Percentiles rank a stretch among this genome's conserved stretches.
These are phyloP conservation scores for Trypanosoma boissoni DNA, from an alignment of 208 protist species.

Conservation along the genomic window DNA sequence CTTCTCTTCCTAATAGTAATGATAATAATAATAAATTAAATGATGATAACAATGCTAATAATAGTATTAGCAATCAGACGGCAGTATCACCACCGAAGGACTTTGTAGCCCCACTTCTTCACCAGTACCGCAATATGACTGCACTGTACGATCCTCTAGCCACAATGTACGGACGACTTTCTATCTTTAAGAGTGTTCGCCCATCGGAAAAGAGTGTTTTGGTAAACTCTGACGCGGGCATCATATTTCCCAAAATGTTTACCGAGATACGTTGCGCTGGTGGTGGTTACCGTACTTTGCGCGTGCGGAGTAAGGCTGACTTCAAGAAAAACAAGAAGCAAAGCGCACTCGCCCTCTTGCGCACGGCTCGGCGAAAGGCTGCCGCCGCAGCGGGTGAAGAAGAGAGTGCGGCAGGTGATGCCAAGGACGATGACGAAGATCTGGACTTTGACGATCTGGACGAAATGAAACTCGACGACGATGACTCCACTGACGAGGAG, in stretches of 20 bases:
- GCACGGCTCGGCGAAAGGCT: constrained; percentile 21
- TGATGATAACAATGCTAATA: neutral
- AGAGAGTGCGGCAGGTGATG: neutral
- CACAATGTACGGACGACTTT: constrained; percentile 66
- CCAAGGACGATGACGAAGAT: constrained; percentile 12
- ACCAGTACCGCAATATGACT: constrained; percentile 70
- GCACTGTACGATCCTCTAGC: constrained; percentile 68
- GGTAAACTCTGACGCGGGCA: constrained; percentile 55
- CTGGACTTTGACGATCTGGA: constrained; percentile 16
- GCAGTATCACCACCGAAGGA: constrained; percentile 50
- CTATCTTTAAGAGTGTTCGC: constrained; percentile 76
- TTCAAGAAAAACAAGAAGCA: constrained; percentile 18
- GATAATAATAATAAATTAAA: constrained; percentile 1
- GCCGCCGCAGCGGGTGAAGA: constrained; percentile 12
- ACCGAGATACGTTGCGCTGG: constrained; percentile 55
- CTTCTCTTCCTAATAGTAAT: neutral
- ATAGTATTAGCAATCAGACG: neutral
- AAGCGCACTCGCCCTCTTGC: constrained; percentile 33
- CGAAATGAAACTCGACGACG: constrained; percentile 12
- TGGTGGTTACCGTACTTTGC: constrained; percentile 39
- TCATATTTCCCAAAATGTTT: constrained; percentile 80
- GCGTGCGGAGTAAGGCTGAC: constrained; percentile 44
- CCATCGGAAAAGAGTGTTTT: constrained; percentile 64
- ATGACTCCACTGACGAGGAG: constrained; percentile 20
- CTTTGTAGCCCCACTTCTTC: constrained; percentile 72